phyloP scores from a whole-genome alignment of 116 monocot species.

The Papilionanthe hybrid region DNA sequence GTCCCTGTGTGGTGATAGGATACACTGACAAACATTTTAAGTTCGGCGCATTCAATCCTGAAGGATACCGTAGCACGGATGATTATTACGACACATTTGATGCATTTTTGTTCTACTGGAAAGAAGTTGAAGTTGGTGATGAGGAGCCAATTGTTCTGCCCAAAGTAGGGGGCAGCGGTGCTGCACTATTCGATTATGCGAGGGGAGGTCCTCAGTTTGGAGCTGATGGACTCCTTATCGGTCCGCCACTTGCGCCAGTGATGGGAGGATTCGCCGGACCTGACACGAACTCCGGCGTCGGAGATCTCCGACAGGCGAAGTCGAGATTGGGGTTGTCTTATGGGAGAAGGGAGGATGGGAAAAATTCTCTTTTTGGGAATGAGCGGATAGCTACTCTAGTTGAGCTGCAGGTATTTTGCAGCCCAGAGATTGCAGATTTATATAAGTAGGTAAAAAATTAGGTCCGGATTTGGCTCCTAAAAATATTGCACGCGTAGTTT shows the following conservation, averaged over 20 bases:
- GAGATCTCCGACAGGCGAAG: conserved; percentile 77
- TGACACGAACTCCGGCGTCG: conserved; percentile 71
- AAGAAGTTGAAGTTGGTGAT: conserved; percentile 1
- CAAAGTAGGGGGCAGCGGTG: conserved; percentile 91
- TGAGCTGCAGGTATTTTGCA: conserved; percentile 87
- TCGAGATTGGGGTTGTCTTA: conserved; percentile 94
- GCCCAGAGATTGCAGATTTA: conserved; percentile 67
- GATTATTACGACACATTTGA: conserved; percentile 89
- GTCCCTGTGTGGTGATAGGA: conserved; percentile 77
- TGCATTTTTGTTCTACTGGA: conserved; percentile 93
- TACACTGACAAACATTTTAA: conserved; percentile 51
- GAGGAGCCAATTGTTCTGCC: conserved; percentile 38
- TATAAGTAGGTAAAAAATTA: conserved; percentile 17
- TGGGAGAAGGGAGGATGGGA: conserved; percentile 82
- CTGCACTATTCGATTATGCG: conserved; percentile 90
- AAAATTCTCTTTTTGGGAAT: conserved; percentile 79
- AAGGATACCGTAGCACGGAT: conserved; percentile 89
- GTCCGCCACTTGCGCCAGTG: conserved; percentile 80
- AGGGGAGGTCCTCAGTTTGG: conserved; percentile 95
- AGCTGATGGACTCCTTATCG: conserved; percentile 84
- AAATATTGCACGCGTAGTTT: too few species aligned
- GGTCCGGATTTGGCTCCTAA: too few species aligned
- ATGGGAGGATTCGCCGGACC: conserved; percentile 98
- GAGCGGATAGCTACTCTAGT: conserved; percentile 41
- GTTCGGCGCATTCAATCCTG: conserved; percentile 91